Conservation (phyloP, 2,329 filamentous ascomycete genomes). For the Botryotinia calthae region DNA sequence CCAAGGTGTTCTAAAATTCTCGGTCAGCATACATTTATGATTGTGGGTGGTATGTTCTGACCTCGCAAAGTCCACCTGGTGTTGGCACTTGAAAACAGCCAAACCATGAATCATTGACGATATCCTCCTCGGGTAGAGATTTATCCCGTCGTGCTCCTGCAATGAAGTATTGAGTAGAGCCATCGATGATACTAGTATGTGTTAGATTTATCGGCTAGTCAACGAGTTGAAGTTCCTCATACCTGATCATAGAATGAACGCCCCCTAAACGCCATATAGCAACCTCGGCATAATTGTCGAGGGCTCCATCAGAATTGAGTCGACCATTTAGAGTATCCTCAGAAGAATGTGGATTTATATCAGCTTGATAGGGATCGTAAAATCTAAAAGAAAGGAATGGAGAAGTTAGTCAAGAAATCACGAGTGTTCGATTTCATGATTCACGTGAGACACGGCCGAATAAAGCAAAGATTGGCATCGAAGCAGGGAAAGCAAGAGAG, state of each 20-base stretch:
- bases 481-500: neutral
- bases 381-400: constrained; percentile 26
- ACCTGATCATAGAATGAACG: constrained; percentile 36
- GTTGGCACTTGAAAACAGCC: constrained; percentile 31
- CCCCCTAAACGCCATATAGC: constrained; percentile 45
- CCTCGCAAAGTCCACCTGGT: constrained; percentile 35
- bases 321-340: constrained; percentile 30
- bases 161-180: constrained; percentile 33
- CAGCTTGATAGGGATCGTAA: constrained; percentile 29
- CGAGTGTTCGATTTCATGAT: neutral
- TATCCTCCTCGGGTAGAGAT: constrained; percentile 13
- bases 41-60: constrained; percentile 17
- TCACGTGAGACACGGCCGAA: neutral
- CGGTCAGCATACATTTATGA: neutral
- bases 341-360: constrained; percentile 8
- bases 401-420: neutral
- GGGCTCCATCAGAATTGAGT: constrained; percentile 36
- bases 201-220: neutral
- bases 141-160: constrained; percentile 28
- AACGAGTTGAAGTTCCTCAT: neutral
- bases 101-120: constrained; percentile 31
- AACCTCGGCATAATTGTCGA: constrained; percentile 46
- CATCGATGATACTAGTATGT: constrained; percentile 18
- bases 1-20: constrained; percentile 13
- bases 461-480: neutral